A percentile compares a stretch with the other conserved stretches of the same genome.
Conservation (phyloP, 2,329 filamentous ascomycete genomes). For the Venturia effusa region DNA sequence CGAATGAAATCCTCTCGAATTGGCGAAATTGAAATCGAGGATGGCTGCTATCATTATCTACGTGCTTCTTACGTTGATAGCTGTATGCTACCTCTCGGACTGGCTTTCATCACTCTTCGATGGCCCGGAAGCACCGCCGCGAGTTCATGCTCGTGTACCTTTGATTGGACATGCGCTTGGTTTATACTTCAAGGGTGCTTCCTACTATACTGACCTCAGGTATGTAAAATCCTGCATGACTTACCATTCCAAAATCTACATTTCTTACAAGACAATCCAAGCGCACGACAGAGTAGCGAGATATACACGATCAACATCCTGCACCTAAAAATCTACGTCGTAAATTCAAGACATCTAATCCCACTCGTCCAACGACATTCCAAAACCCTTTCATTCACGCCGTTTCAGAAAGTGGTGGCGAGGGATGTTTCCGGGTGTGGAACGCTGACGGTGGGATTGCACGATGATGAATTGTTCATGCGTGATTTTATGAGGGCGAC, state of each 20-base stretch:
- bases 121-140: neutral
- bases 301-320: neutral
- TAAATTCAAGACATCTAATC: neutral
- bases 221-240: neutral
- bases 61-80: neutral
- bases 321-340: neutral
- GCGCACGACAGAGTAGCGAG: neutral
- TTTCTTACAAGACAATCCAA: neutral
- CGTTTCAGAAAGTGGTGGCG: neutral
- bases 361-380: neutral
- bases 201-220: neutral
- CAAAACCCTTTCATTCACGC: neutral
- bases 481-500: neutral
- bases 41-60: neutral
- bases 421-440: neutral
- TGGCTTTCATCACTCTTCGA: neutral
- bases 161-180: conserved; percentile 7
- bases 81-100: neutral
- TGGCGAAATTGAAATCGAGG: no score
- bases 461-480: neutral
- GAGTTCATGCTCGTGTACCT: neutral
- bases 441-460: neutral
- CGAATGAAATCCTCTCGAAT: no score
- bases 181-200: neutral
- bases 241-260: no score